These are phyloP conservation scores for Oxyria digyna DNA, from an alignment of 148 eudicot species.

Conservation along the genomic window DNA sequence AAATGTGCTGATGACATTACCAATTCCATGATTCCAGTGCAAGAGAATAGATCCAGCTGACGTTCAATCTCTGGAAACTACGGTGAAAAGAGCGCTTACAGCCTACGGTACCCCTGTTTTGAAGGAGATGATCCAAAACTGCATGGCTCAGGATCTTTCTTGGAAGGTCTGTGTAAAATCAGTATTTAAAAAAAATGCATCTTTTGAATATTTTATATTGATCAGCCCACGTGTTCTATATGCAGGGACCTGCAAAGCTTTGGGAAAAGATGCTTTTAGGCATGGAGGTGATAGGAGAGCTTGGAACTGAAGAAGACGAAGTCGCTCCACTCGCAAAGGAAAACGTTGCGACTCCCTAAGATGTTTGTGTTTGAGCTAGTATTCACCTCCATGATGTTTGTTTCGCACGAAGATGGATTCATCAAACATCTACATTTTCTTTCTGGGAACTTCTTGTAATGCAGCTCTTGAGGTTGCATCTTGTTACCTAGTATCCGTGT, in stretches of 20 bases:
- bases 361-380: neutral
- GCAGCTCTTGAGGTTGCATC: neutral
- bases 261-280: slow-evolving; percentile 66
- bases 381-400: neutral
- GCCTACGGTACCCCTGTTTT: slow-evolving; percentile 50
- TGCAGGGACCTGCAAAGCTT: slow-evolving; percentile 71
- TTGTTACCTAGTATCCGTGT: neutral
- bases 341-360: slow-evolving; percentile 60
- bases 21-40: slow-evolving; percentile 32
- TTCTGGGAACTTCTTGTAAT: neutral
- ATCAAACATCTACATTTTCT: neutral
- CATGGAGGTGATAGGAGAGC: slow-evolving; percentile 49
- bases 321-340: slow-evolving; percentile 80
- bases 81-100: slow-evolving; percentile 56
- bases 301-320: slow-evolving; percentile 74
- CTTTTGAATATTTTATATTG: neutral
- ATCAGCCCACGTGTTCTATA: neutral
- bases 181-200: neutral
- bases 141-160: slow-evolving; percentile 91
- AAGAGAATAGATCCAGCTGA: slow-evolving; percentile 64
- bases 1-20: neutral
- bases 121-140: slow-evolving; percentile 59
- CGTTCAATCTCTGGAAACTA: slow-evolving; percentile 45
- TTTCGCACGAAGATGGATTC: neutral
- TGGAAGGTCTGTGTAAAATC: slow-evolving; percentile 61